These are phyloP conservation scores for Acorus calamus DNA, from an alignment of 106 monocot genomes.

Conservation along the genomic window DNA sequence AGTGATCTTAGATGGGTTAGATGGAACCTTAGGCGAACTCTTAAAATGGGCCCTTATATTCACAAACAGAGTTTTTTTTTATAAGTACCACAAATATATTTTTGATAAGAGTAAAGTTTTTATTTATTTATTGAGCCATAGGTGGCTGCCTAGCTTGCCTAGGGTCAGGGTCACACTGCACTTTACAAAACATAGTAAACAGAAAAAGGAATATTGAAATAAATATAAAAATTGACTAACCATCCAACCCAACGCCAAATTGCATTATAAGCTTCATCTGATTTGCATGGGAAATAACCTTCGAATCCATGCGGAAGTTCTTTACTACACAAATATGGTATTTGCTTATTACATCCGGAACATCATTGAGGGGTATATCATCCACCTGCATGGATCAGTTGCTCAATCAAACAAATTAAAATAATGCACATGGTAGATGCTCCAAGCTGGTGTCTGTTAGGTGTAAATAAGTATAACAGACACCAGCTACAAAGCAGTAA, in stretches of 20 bases:
- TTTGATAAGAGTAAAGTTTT: too few relatives aligned
- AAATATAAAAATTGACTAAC: constrained; percentile 19
- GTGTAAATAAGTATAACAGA: neutral
- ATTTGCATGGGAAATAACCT: constrained; percentile 57
- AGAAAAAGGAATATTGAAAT: neutral
- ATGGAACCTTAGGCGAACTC: too few relatives aligned
- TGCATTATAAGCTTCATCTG: constrained; percentile 92
- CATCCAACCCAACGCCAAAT: constrained; percentile 94
- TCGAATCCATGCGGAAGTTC: constrained; percentile 34
- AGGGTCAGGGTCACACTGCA: too few relatives aligned
- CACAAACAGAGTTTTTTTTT: too few relatives aligned
- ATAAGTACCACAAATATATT: too few relatives aligned
- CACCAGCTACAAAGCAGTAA: neutral
- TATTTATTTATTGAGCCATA: too few relatives aligned
- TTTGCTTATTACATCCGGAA: constrained; percentile 53
- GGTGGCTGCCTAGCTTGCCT: too few relatives aligned
- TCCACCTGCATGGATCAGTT: constrained; percentile 43
- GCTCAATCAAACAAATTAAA: too few relatives aligned
- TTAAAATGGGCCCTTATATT: too few relatives aligned
- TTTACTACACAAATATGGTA: constrained; percentile 80
- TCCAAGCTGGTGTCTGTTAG: too few relatives aligned
- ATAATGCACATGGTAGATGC: too few relatives aligned
- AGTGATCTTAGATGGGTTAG: too few relatives aligned
- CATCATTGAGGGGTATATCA: constrained; percentile 53
- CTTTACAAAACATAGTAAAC: neutral